Evolutionary conservation across 2,329 filamentous ascomycete species (phyloP).

Genomic region (Pestalotiopsis sp.): DNA sequence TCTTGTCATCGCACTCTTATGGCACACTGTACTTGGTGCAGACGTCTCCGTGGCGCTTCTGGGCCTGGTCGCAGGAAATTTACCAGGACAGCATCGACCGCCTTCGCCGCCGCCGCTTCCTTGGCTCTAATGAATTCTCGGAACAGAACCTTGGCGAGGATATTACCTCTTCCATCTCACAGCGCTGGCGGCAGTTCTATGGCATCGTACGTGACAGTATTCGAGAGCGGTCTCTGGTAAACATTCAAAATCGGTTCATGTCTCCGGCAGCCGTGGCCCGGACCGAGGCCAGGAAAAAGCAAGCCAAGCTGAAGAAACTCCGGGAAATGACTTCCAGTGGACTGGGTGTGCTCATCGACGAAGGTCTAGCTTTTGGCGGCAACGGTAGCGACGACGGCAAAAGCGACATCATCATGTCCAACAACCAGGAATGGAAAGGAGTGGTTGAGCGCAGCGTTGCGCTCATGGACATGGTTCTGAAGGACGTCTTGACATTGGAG

Average conservation of each 20-base stretch:
- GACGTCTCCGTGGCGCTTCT: constrained; percentile 76
- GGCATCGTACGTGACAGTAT: constrained; percentile 75
- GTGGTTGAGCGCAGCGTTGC: constrained; percentile 78
- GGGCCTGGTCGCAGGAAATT: constrained; percentile 69
- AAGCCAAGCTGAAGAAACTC: constrained; percentile 68
- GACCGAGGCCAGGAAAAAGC: constrained; percentile 74
- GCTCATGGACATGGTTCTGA: constrained; percentile 82
- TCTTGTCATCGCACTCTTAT: constrained; percentile 75
- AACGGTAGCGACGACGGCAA: constrained; percentile 57
- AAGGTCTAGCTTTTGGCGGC: constrained; percentile 71
- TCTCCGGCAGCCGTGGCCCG: constrained; percentile 77
- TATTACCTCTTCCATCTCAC: constrained; percentile 40
- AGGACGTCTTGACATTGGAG: constrained; percentile 66
- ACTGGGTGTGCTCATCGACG: constrained; percentile 83
- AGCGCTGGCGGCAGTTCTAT: constrained; percentile 73
- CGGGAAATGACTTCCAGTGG: constrained; percentile 82
- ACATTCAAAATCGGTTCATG: constrained; percentile 71
- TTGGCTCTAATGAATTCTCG: constrained; percentile 30
- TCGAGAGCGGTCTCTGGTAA: constrained; percentile 67
- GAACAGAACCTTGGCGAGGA: constrained; percentile 26
- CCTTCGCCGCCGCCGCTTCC: constrained; percentile 27
- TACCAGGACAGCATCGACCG: constrained; percentile 60
- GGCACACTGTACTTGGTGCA: constrained; percentile 85
- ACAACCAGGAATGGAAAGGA: constrained; percentile 60
- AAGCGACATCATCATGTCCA: constrained; percentile 43